phyloP scores from a whole-genome alignment of 169 alveolate genomes.

The Theileria orientalis region DNA sequence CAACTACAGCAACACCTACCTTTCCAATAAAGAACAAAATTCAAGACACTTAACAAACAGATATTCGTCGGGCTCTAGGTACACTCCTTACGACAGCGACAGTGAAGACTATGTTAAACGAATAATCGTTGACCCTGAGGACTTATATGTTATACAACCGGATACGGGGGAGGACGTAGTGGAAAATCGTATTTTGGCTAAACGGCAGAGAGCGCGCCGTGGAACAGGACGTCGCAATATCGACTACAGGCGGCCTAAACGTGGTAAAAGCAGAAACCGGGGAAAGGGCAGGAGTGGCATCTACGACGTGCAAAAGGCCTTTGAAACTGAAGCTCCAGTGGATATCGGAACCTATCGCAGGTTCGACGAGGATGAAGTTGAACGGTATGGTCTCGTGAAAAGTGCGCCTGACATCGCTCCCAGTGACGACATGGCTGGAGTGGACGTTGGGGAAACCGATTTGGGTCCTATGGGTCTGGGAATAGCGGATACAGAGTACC shows the following conservation, averaged over 20 bases:
- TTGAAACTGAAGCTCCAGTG: not conserved
- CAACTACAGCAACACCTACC: not conserved
- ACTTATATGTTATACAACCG: not conserved
- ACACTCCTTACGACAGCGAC: not conserved
- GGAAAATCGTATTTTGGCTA: not conserved
- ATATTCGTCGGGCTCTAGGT: conserved; percentile 16
- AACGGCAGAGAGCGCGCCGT: not conserved
- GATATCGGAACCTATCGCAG: not conserved
- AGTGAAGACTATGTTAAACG: conserved; percentile 4
- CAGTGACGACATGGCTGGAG: not conserved
- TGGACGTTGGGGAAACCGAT: not conserved
- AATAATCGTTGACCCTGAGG: not conserved
- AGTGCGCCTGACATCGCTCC: not conserved
- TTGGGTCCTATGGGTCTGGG: not conserved
- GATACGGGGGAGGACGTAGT: conserved; percentile 5
- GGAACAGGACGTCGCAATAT: not conserved
- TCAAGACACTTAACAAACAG: not conserved
- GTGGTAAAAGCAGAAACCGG: not conserved
- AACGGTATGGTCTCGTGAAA: not conserved
- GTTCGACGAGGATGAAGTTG: not conserved
- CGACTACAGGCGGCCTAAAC: no score
- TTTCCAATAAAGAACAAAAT: not conserved
- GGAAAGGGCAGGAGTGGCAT: not conserved
- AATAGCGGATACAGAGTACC: no score
- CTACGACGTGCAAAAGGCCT: not conserved